Conservation (phyloP, 208 protist species). For the Angomonas ambiguus region DNA sequence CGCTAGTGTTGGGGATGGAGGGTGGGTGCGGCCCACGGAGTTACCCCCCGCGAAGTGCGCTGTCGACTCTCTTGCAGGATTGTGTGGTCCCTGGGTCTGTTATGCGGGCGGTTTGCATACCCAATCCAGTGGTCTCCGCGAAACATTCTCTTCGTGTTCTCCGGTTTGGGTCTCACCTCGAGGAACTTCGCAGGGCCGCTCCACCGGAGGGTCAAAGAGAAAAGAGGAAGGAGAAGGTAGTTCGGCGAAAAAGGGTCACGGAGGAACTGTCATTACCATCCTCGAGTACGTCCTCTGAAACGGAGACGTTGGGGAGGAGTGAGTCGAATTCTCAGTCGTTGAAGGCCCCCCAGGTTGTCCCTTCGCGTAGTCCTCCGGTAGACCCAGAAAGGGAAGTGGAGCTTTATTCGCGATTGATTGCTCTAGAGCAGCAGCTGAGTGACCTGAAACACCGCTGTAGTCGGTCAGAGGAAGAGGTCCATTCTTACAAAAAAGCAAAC, state of each 20-base stretch:
- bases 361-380: neutral
- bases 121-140: constrained; percentile 24
- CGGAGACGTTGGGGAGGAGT: neutral
- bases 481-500: neutral
- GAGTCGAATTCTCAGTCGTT: neutral
- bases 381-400: neutral
- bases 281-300: neutral
- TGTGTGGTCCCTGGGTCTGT: constrained; percentile 28
- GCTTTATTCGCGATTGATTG: neutral
- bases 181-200: constrained; percentile 4
- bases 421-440: neutral
- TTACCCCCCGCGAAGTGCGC: constrained; percentile 39
- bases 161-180: constrained; percentile 39
- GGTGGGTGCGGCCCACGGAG: constrained; percentile 22
- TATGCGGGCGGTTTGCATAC: constrained; percentile 55
- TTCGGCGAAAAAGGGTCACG: neutral
- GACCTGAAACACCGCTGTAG: neutral
- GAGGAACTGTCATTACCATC: neutral
- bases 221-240: neutral
- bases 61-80: constrained; percentile 26
- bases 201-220: neutral
- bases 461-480: neutral
- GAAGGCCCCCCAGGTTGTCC: neutral
- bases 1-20: constrained; percentile 40
- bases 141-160: constrained; percentile 58